Evolutionary conservation across 1,139 yeast species (phyloP), one percentile per base, ranked within the genome.

Genomic region (Yamadazyma sp.): DNA sequence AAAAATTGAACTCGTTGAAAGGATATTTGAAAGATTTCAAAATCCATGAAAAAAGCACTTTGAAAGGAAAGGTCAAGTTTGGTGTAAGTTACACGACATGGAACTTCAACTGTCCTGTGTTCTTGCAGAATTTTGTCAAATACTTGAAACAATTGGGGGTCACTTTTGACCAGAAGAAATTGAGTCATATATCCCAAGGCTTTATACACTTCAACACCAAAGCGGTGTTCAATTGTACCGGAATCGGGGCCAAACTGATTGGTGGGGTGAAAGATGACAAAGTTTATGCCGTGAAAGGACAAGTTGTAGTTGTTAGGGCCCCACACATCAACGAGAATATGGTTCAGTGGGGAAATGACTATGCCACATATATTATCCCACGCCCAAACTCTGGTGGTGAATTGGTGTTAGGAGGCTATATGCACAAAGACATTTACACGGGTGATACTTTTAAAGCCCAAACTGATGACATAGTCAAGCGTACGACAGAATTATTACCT

Each of bases 201-300:
- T 31, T 31, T 14, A 79, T 51, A 40, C 33, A 31, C 20, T 31
- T 16, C 33, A 16, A 67, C 39, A 64, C 62, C 36, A 16, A 71
- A 78, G 11, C 59, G 3, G 81, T 83, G 11, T 81, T 83, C 68
- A 84, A 84, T 52, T 83, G 89, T 58, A 67, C 86, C 0, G 92
- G 91, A 12, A 65, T 79, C 31, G 86, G 87, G 2, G 81, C 89
- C 3, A 65, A 64, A 34, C 50, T 58, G 2, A 59, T 84, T 4
- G 77, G 78, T 6, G 87, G 85, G 7, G 82, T 80, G 29, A 62
- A 64, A 25, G 89, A 83, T 36, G 31, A 41, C 9, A 58, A 64
- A 0, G 73, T 79, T 20, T 79, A 75, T 48, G 86, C 89, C 7
- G 77, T 82, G 1, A 65, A 89, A 41, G 89, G 88, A 3, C 89